Conservation (phyloP, 73 alveolate genomes). For the Tetrahymena elliotti region DNA sequence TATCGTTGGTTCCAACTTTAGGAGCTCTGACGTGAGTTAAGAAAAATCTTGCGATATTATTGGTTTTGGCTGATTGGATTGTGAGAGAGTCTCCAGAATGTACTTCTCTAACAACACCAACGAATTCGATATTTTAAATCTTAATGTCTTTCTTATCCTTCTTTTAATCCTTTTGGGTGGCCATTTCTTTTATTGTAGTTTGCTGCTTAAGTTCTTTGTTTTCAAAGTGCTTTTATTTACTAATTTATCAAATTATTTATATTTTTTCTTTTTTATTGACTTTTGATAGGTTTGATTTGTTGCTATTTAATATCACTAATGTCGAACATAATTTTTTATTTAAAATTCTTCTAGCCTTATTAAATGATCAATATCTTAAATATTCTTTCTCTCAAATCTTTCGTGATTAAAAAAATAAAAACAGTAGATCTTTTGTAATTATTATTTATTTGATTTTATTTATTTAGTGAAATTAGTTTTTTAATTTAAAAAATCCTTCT, state of each 20-base stretch:
- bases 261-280: neutral
- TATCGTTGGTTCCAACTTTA: slow-evolving; percentile 51
- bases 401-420: neutral
- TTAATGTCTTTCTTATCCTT: neutral
- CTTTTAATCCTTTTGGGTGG: neutral
- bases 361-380: neutral
- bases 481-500: neutral
- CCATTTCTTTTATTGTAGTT: neutral
- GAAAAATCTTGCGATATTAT: slow-evolving; percentile 34
- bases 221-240: neutral
- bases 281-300: neutral
- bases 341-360: neutral
- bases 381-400: neutral
- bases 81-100: slow-evolving; percentile 91
- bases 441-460: too few species aligned
- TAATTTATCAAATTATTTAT: neutral
- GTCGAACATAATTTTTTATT: neutral
- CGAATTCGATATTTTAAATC: slow-evolving; percentile 5
- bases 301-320: neutral
- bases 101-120: slow-evolving; percentile 63
- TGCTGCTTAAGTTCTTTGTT: neutral
- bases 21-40: slow-evolving; percentile 86
- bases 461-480: too few species aligned
- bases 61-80: slow-evolving; percentile 19
- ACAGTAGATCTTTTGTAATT: neutral